phyloP scores from a whole-genome alignment of 768 basidiomycete species.

The Favolaschia claudopus region DNA sequence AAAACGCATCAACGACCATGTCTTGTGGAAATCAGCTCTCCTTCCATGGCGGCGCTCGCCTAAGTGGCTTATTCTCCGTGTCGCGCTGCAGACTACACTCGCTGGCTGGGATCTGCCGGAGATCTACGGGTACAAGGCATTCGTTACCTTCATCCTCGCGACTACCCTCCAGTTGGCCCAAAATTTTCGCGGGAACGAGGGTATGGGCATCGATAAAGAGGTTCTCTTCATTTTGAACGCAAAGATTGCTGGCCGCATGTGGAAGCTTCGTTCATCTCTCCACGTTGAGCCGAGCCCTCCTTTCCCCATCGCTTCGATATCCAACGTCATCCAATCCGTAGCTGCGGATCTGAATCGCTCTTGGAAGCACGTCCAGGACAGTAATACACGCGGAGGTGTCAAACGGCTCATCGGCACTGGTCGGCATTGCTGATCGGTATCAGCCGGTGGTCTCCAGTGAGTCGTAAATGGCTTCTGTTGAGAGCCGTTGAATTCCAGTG shows the following conservation, averaged over 20 bases:
- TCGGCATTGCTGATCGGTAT: too few relatives aligned
- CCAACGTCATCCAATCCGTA: conserved; percentile 12
- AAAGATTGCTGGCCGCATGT: conserved; percentile 46
- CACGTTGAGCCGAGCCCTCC: not conserved
- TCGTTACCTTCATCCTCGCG: conserved; percentile 52
- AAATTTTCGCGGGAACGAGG: not conserved
- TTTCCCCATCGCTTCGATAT: conserved; percentile 25
- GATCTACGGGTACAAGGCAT: conserved; percentile 50
- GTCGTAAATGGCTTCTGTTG: too few relatives aligned
- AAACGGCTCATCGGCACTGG: too few relatives aligned
- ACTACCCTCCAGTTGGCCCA: conserved; percentile 34
- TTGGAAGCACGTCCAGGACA: too few relatives aligned
- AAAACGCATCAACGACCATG: conserved; percentile 57
- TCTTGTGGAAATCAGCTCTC: conserved; percentile 46
- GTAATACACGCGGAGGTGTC: too few relatives aligned
- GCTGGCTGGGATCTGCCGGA: conserved; percentile 6
- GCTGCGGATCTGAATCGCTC: too few relatives aligned
- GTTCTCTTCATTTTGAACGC: conserved; percentile 43
- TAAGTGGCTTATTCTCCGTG: conserved; percentile 58
- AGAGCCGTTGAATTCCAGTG: too few relatives aligned
- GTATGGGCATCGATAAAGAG: conserved; percentile 35
- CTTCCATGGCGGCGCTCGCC: conserved; percentile 59
- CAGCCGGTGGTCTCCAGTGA: too few relatives aligned
- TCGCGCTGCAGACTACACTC: conserved; percentile 50
- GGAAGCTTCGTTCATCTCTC: conserved; percentile 43